Evolutionary conservation across 805 yeast genomes (phyloP), one percentile per base, ranked within the genome.

Genomic region (Candida taoyuanica): DNA sequence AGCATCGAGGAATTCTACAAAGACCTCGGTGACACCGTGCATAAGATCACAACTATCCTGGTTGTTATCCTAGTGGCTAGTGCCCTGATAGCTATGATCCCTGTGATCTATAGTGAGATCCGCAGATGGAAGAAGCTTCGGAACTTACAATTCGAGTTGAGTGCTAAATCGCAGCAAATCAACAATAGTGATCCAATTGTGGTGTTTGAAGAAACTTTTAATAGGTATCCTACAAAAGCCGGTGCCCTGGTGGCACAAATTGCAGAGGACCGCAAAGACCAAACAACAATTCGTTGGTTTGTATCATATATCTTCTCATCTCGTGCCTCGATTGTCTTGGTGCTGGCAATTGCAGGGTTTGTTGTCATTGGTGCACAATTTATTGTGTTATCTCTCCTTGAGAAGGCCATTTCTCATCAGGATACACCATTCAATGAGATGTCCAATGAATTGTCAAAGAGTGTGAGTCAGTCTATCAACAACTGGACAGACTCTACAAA

Each of bases 401-500:
- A 48, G n/a, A 33, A 39, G 2, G 50, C 56, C 1, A 16, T 44
- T 40, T 12, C 33, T 17, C 16, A 30, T 14, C 13, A 34, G 30
- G 18, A 48, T 8, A 20, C 50, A 1, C 44, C 50, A 7, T 52
- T 58, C 19, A 32, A 34, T 11, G 38, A 24, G 3, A 44, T 49
- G 0, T 29, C 52, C 1, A 13, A 36, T 4, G 31, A 44, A 4
- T 26, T 56, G 12, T 27, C 42, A 1, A 37, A 44, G 3, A 37
- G 53, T 16, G 34, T 74, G 4, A 53, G 58, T 26, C 45, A 47
- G 1, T 67, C 71, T 5, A 37, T 74, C 23, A 31, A 45, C 17
- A 42, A 47, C 3, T 83, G 91, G 91, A 59, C 74, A 0, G 56
- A 59, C 25, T 62, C 67, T 12, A 76, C 88, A 1, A 87, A 87